Conservation (phyloP, 768 basidiomycete species). For the Phallus indusiatus region DNA sequence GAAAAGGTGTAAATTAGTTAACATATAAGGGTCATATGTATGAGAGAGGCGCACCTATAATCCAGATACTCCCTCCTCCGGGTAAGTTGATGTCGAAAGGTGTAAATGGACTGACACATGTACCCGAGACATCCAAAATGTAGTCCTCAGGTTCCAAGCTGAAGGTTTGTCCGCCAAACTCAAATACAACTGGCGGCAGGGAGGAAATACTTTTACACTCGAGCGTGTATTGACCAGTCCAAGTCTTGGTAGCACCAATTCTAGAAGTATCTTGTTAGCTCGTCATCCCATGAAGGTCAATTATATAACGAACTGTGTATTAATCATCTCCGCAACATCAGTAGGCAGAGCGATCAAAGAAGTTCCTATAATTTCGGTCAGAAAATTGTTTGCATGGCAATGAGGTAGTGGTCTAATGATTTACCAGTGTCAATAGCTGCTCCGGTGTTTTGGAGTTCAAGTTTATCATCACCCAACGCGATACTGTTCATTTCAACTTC, state of each 20-base stretch:
- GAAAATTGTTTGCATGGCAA: neutral
- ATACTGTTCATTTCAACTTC: slow-evolving; percentile 91
- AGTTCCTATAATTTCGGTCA: slow-evolving; percentile 46
- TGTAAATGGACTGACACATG: slow-evolving; percentile 90
- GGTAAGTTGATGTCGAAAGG: slow-evolving; percentile 85
- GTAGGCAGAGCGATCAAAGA: slow-evolving; percentile 89
- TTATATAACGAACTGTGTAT: slow-evolving; percentile 44
- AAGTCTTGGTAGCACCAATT: slow-evolving; percentile 88
- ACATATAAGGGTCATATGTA: neutral
- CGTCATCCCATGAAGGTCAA: neutral
- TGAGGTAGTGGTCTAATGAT: slow-evolving; percentile 11
- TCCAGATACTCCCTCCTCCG: slow-evolving; percentile 69
- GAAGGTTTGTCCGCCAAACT: slow-evolving; percentile 74
- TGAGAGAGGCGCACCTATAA: slow-evolving; percentile 51
- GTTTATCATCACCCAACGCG: slow-evolving; percentile 72
- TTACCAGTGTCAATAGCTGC: slow-evolving; percentile 87
- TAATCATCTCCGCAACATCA: slow-evolving; percentile 96
- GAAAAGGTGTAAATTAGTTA: slow-evolving; percentile 4
- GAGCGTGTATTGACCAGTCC: slow-evolving; percentile 93
- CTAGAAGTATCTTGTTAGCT: slow-evolving; percentile 15
- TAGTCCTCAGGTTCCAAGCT: slow-evolving; percentile 79
- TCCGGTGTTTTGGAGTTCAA: slow-evolving; percentile 90
- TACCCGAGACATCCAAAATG: slow-evolving; percentile 80
- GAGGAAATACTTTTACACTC: slow-evolving; percentile 79
- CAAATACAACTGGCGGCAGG: slow-evolving; percentile 79